Percentiles rank a stretch among this genome's conserved stretches.
Conservation (phyloP, 768 basidiomycete genomes). For the Suillus alpinus region DNA sequence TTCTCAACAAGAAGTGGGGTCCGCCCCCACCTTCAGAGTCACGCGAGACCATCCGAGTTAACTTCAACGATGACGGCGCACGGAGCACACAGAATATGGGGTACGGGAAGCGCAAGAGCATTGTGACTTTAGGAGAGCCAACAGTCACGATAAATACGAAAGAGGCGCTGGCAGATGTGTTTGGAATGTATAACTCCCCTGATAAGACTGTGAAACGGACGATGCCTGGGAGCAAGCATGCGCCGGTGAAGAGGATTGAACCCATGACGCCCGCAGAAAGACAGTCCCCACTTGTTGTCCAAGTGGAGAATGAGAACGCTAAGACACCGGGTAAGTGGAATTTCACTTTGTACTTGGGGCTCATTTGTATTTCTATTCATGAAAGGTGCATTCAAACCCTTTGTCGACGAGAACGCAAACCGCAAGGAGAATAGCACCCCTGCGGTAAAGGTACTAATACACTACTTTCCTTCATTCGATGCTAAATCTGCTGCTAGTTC, state of each 20-base stretch:
- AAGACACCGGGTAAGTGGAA: slow-evolving; percentile 37
- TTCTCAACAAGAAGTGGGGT: slow-evolving; percentile 84
- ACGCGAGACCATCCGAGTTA: slow-evolving; percentile 38
- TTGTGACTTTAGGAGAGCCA: slow-evolving; percentile 56
- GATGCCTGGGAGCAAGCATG: slow-evolving; percentile 68
- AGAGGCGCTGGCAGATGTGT: slow-evolving; percentile 90
- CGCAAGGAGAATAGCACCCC: slow-evolving; percentile 43
- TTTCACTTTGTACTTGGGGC: slow-evolving; percentile 15
- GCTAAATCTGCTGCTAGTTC: slow-evolving; percentile 42
- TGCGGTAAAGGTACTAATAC: slow-evolving; percentile 15
- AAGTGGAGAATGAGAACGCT: slow-evolving; percentile 26
- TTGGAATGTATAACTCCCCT: slow-evolving; percentile 93
- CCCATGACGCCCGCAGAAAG: slow-evolving; percentile 39
- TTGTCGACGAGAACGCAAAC: slow-evolving; percentile 57
- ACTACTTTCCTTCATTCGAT: background rate
- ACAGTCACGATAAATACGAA: slow-evolving; percentile 97
- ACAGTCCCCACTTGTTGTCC: slow-evolving; percentile 35
- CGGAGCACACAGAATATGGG: slow-evolving; percentile 42
- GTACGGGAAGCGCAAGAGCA: slow-evolving; percentile 42
- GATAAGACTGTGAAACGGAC: slow-evolving; percentile 63
- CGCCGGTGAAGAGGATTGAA: slow-evolving; percentile 66
- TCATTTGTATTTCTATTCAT: slow-evolving; percentile 6
- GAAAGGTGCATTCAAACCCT: slow-evolving; percentile 53
- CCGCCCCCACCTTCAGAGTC: slow-evolving; percentile 49
- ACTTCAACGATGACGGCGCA: slow-evolving; percentile 61